These are phyloP conservation scores for Aspergillus puulaauensis DNA, from an alignment of 2,329 filamentous ascomycete species.

Conservation along the genomic window DNA sequence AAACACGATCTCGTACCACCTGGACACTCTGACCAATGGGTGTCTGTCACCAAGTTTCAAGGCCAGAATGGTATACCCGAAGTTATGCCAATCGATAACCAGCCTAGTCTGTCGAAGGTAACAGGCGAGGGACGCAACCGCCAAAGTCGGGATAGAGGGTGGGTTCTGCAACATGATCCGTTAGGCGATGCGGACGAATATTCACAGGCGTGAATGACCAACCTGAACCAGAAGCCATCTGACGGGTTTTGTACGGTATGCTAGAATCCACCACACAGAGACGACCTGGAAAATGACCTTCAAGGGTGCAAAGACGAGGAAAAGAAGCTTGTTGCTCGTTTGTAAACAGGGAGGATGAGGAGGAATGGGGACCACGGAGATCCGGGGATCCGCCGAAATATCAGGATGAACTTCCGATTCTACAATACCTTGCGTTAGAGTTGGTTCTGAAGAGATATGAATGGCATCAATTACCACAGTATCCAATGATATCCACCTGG, in stretches of 20 bases:
- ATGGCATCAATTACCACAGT: constrained; percentile 60
- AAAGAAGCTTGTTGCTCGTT: constrained; percentile 69
- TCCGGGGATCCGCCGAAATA: constrained; percentile 65
- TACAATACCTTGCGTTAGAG: constrained; percentile 26
- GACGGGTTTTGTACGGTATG: constrained; percentile 70
- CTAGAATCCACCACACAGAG: constrained; percentile 68
- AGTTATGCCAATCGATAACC: constrained; percentile 98
- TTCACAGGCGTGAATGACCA: constrained; percentile 15
- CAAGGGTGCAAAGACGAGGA: constrained; percentile 73
- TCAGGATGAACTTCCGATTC: constrained; percentile 82
- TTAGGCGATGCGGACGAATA: neutral
- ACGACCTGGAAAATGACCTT: constrained; percentile 84
- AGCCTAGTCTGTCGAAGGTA: constrained; percentile 76
- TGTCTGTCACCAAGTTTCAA: constrained; percentile 63
- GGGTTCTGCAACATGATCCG: constrained; percentile 65
- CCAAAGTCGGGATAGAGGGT: constrained; percentile 87
- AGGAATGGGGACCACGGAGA: constrained; percentile 69
- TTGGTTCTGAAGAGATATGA: neutral
- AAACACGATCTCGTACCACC: constrained; percentile 73
- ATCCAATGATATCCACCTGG: constrained; percentile 82
- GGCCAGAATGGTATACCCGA: constrained; percentile 89
- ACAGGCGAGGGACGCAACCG: constrained; percentile 70
- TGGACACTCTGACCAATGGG: constrained; percentile 74
- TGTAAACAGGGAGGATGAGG: constrained; percentile 66
- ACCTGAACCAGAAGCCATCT: constrained; percentile 85